A percentile compares a stretch with the other conserved stretches of the same genome.
These are phyloP conservation scores for Nicotiana undulata DNA, from an alignment of 257 asterid genomes.

Conservation along the genomic window DNA sequence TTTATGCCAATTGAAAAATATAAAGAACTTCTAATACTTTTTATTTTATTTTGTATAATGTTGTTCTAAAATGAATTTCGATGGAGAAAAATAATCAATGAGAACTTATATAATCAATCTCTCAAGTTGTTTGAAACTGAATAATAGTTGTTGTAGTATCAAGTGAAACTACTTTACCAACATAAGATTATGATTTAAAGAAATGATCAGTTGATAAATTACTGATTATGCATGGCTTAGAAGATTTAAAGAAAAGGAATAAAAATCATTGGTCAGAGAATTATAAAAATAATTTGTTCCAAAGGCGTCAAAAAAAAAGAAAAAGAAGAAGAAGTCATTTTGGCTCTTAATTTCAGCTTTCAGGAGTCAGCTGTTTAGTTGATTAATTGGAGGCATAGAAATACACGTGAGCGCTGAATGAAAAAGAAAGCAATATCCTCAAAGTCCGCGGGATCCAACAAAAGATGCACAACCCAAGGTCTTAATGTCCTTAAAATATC, in stretches of 20 bases:
- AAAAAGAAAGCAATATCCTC: conserved; percentile 37
- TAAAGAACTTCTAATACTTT: no score
- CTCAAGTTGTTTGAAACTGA: no score
- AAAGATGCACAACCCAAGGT: conserved; percentile 29
- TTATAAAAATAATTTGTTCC: background rate
- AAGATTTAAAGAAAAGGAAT: background rate
- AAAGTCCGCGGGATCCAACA: conserved; percentile 57
- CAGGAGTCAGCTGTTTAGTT: background rate
- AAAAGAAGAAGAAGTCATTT: no score
- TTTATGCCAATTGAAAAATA: no score
- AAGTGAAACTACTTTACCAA: background rate
- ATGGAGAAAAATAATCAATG: no score
- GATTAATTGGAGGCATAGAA: background rate
- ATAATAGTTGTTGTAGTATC: background rate
- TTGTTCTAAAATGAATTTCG: no score
- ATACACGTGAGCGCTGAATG: conserved; percentile 5
- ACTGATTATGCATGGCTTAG: background rate
- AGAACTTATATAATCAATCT: no score
- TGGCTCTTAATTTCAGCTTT: background rate
- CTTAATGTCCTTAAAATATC: conserved; percentile 20
- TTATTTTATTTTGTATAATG: no score
- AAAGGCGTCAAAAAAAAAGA: background rate
- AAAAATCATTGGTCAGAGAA: background rate
- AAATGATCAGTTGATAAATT: background rate
- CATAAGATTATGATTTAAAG: background rate